phyloP scores from a whole-genome alignment of 2,329 filamentous ascomycete species.

The Penicillium sp. region DNA sequence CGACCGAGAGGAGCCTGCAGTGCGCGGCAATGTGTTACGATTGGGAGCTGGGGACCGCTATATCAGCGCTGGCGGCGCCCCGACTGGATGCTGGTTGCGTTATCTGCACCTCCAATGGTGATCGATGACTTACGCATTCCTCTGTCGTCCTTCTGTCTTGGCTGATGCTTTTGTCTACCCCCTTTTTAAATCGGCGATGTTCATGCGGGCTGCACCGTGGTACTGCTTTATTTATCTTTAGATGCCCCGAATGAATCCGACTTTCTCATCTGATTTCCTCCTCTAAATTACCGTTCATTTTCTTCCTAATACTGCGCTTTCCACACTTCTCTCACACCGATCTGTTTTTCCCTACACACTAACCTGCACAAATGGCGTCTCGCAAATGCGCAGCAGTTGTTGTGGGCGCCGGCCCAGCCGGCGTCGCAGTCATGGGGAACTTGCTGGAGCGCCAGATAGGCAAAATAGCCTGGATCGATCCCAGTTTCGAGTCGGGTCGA shows the following conservation, averaged over 20 bases:
- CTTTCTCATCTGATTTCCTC: not conserved
- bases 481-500: constrained; percentile 51
- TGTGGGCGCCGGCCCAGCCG: constrained; percentile 55
- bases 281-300: not conserved
- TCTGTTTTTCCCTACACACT: not conserved
- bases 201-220: constrained; percentile 5
- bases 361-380: constrained; percentile 18
- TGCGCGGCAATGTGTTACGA: constrained; percentile 1
- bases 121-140: constrained; percentile 15
- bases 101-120: constrained; percentile 20
- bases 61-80: constrained; percentile 9
- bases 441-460: constrained; percentile 51
- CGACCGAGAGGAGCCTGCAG: constrained; percentile 4
- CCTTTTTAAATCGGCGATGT: constrained; percentile 7
- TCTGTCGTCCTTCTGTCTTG: constrained; percentile 12
- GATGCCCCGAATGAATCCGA: constrained; percentile 15
- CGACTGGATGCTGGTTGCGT: constrained; percentile 23
- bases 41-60: not conserved
- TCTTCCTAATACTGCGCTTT: not conserved
- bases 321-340: not conserved
- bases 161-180: constrained; percentile 2
- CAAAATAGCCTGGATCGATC: constrained; percentile 58
- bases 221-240: constrained; percentile 22
- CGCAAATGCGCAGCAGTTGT: constrained; percentile 51
- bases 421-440: constrained; percentile 58